These are phyloP conservation scores for Aphanomyces stellatus DNA, from an alignment of 352 stramenopile species.

Conservation along the genomic window DNA sequence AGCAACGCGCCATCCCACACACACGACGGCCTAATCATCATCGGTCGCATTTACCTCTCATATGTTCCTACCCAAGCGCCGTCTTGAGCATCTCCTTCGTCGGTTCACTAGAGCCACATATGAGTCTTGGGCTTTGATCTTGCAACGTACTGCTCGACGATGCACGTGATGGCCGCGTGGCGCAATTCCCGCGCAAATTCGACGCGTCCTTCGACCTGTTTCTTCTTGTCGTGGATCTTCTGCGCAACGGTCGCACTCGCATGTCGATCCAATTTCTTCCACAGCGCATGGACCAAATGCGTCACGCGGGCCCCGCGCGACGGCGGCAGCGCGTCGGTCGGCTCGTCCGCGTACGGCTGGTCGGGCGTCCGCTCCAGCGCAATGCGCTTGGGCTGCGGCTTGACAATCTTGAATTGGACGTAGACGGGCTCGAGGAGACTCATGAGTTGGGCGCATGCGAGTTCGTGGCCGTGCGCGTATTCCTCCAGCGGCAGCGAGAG, in stretches of 20 bases:
- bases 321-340: too few relatives aligned
- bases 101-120: not conserved
- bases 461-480: slow-evolving; percentile 76
- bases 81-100: not conserved
- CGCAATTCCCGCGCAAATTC: slow-evolving; percentile 55
- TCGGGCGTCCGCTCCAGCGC: not conserved
- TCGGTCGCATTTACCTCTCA: not conserved
- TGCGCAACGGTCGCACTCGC: slow-evolving; percentile 42
- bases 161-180: slow-evolving; percentile 36
- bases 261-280: slow-evolving; percentile 41
- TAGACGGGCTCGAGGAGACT: slow-evolving; percentile 59
- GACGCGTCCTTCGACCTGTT: slow-evolving; percentile 53
- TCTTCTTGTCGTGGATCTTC: slow-evolving; percentile 77
- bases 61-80: not conserved
- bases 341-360: not conserved
- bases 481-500: slow-evolving; percentile 74
- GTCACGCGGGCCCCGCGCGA: slow-evolving; percentile 56
- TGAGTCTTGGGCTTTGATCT: not conserved
- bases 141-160: slow-evolving; percentile 56
- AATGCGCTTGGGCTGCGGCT: not conserved
- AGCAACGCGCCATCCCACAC: slow-evolving; percentile 54
- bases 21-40: not conserved
- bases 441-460: slow-evolving; percentile 57
- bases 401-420: slow-evolving; percentile 47
- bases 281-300: slow-evolving; percentile 59